Base-by-base conservation (phyloP, 2,329 filamentous ascomycete species). In the Aspergillus sojae region DNA sequence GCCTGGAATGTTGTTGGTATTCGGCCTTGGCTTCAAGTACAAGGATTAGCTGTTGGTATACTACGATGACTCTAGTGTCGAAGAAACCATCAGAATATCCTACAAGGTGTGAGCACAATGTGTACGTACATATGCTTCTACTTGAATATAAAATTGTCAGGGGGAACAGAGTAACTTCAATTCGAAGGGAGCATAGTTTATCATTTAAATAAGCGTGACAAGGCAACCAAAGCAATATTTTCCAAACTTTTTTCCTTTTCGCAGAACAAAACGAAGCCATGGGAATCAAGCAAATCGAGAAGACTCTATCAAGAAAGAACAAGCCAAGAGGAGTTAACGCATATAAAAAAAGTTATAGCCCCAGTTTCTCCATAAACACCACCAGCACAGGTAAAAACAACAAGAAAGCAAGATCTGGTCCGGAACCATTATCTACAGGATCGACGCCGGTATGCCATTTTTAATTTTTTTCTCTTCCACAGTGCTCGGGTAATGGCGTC, bases 291-390 rank as follows among this genome's bases (percentile, higher is more conserved):
- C 67, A 63, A 62, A 58, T 21, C 16, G 63, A 57, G 65, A 60
- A 60, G 16, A 41, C 19, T 72, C 70, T 75, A 74, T 75, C 66
- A 71, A 67, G 66, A 68, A 62, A 61, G 57, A 70, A 60, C 41
- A 50, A 58, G 36, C 57, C 62, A 57, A 64, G 39, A 62, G 62
- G 66, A 57, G 16, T 56, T 57, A 68, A 64, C 57, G 63, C 61
- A 64, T 36, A 55, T 62, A 55, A 30, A 57, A 57, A 64, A 46
- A 62, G 43, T 48, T 39, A 64, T 62, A 54, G 58, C 65, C 55
- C 46, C 52, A 41, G 60, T 60, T 70, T 65, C 57, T 62, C 65
- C 60, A 59, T 53, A 45, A 68, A 67, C 67, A 65, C 67, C 67
- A 57, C 57, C 21, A 28, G 61, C 58, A 46, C 57, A 57, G 6